Base-by-base conservation (phyloP, 495 filamentous ascomycete species). In the Daldinia childiae region DNA sequence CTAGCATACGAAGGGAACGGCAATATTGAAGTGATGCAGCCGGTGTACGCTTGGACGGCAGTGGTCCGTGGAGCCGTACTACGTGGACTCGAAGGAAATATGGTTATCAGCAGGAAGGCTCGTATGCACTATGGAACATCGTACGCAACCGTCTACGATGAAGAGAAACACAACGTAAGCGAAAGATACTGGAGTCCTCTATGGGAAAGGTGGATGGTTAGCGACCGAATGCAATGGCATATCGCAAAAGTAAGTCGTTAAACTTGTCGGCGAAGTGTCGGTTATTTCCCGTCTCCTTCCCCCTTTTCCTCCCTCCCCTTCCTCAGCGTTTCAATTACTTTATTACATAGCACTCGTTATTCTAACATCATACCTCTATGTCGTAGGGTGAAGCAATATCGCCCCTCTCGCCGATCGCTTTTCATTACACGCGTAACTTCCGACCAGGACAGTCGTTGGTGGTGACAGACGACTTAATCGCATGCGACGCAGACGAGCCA, bases 161-260 rank as follows among this genome's bases (percentile, higher is more conserved):
- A 89, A 68, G 80, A 86, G 59, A 90, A 88, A 65, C 90, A 93
- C 74, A 82, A 84, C 15, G 84, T 91, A 6, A 82, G 77, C 30
- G 90, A 93, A 68, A 77, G 90, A 39, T 93, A 93, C 72, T 93
- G 90, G 90, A 87, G 84, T 62, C 90, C 90, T 12, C 70, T 93
- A 38, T 93, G 90, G 90, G 90, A 93, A 78, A 76, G 90, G 32
- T 93, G 90, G 90, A 93, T 93, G 90, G 89, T 93, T 15, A 87
- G 83, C 61, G 90, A 93, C 79, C 83, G 90, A 54, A 92, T 93
- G 90, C 90, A 92, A 73, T 93, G 90, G 90, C 90, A 92, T 79
- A 91, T 91, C 76, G 86, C 87, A 11, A 91, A 90, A 83, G 89
- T 90, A 66, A 73, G 82, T 76, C 15, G 4, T 57, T 6, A 6